Conservation (phyloP, 2,329 filamentous ascomycete genomes). For the Ceratocystis huliohia region DNA sequence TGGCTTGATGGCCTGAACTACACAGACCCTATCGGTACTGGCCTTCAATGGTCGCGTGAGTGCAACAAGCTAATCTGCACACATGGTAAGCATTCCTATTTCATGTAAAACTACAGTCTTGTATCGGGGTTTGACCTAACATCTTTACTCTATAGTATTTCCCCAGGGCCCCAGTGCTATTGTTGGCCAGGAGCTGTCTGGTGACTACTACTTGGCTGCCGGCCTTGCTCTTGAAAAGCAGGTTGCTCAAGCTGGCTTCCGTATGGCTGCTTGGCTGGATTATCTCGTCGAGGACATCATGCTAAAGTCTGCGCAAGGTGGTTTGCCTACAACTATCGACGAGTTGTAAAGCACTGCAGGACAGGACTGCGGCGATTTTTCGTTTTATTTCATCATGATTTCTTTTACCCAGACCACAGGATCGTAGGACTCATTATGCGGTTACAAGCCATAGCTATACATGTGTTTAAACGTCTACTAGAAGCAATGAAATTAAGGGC, state of each 20-base stretch:
- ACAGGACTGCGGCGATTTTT: background rate
- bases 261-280: conserved; percentile 56
- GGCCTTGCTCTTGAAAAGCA: conserved; percentile 53
- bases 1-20: conserved; percentile 50
- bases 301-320: conserved; percentile 23
- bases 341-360: conserved; percentile 7
- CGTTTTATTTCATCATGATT: background rate
- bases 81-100: conserved; percentile 36
- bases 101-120: background rate
- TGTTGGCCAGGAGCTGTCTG: conserved; percentile 45
- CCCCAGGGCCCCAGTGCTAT: conserved; percentile 48
- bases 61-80: conserved; percentile 50
- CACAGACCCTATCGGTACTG: conserved; percentile 40
- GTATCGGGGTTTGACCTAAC: background rate
- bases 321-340: background rate
- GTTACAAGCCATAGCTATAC: background rate
- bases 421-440: background rate
- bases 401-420: background rate
- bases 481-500: too few species aligned
- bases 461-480: too few species aligned
- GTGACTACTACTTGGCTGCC: conserved; percentile 50
- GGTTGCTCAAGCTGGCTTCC: conserved; percentile 55
- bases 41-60: conserved; percentile 51
- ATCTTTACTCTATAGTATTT: conserved; percentile 36
- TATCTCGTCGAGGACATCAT: conserved; percentile 36